Base-by-base conservation (phyloP, 345 rosid species). In the Salix suchowensis region DNA sequence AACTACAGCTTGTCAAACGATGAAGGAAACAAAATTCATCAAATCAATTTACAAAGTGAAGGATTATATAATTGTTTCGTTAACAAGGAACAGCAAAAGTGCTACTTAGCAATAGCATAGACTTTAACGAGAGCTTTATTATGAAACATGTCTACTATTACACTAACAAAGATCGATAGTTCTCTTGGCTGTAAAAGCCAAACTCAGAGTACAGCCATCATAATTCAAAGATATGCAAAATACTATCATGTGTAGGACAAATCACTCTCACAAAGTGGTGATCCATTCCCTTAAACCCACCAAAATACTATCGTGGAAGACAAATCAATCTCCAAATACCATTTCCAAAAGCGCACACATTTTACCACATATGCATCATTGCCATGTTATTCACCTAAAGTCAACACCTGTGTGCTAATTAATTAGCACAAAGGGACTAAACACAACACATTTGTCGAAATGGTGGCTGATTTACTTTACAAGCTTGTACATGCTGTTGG, bases 401-500 rank as follows among this genome's bases (percentile, higher is more conserved):
- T n/a, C 26, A 55, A 9, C 62, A n/a, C 26, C n/a, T 55, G 28
- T 8, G 19, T 19, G 61, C 42, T 18, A 19, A 68, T 55, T 55
- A 13, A 40, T 23, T 7, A 23, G 55, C 1, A 55, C 8, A 14
- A 69, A 68, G 60, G 32, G 67, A 42, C 44, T 18, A 36, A 68
- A 28, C 40, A 79, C 54, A 48, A n/a, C 19, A 36, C 54, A 69
- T n/a, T 71, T 76, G 48, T 55, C 65, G 62, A 61, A 74, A 42
- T 58, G 70, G 46, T 62, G 42, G 42, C 58, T 39, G 50, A 68
- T 74, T 70, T 18, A 44, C 74, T 65, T 76, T 77, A 32, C 74
- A 37, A 81, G 79, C 80, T 82, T 85, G 81, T 82, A 81, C 62
- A 81, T 66, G 46, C 76, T 81, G 74, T 68, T 60, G 24, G 78